phyloP scores from a whole-genome alignment of 2,329 filamentous ascomycete species.

The Aspergillus neoniger region DNA sequence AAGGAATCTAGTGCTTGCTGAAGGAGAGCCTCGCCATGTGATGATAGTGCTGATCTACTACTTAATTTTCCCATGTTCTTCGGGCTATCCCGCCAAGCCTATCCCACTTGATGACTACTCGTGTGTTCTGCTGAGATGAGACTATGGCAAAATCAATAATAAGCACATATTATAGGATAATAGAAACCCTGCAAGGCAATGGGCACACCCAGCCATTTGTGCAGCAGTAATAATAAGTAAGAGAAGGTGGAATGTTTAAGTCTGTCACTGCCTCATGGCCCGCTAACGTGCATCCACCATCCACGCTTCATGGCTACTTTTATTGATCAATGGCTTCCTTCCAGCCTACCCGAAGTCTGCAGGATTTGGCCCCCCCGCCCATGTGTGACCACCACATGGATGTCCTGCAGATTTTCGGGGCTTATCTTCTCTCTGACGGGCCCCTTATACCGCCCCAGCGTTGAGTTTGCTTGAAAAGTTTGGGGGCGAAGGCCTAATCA shows the following conservation, averaged over 20 bases:
- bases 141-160: not conserved
- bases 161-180: not conserved
- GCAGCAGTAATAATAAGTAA: not conserved
- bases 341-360: not conserved
- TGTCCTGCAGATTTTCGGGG: not conserved
- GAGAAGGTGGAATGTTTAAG: not conserved
- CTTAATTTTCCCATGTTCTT: no score
- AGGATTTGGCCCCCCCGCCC: constrained; percentile 1
- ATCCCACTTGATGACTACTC: not conserved
- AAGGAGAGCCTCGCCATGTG: not conserved
- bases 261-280: not conserved
- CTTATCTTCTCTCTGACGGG: not conserved
- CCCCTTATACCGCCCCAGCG: not conserved
- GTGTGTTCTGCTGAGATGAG: not conserved
- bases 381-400: constrained; percentile 7
- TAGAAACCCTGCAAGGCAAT: not conserved
- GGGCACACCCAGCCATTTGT: not conserved
- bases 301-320: not conserved
- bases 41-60: no score
- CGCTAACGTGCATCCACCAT: not conserved
- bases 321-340: not conserved
- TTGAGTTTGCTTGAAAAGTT: constrained; percentile 1
- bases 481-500: constrained; percentile 2
- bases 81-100: not conserved
- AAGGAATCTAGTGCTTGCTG: not conserved